A percentile compares a stretch with the other conserved stretches of the same genome.
phyloP scores from a whole-genome alignment of 108 stramenopile genomes.

The Seminavis robusta region DNA sequence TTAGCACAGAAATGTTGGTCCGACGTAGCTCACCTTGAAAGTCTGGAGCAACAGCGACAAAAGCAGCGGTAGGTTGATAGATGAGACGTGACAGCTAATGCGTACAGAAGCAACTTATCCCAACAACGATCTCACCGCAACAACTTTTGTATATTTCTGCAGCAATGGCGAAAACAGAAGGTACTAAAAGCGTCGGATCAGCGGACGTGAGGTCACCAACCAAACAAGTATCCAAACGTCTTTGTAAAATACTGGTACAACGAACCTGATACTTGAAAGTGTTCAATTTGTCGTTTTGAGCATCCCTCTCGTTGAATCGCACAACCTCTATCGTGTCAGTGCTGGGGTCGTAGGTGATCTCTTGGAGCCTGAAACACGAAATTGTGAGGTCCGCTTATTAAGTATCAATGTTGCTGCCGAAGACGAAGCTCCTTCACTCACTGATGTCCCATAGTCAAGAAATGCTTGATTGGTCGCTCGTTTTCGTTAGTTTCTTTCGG shows the following conservation, averaged over 20 bases:
- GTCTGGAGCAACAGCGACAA: no score
- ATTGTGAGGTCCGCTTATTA: background rate
- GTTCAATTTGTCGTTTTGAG: slow-evolving; percentile 44
- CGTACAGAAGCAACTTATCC: slow-evolving; percentile 47
- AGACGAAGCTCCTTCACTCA: background rate
- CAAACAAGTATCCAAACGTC: background rate
- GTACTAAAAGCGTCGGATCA: no score
- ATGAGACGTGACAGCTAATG: slow-evolving; percentile 42
- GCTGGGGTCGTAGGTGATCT: slow-evolving; percentile 66
- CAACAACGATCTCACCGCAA: no score
- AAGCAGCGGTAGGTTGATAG: no score
- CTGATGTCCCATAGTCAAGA: slow-evolving; percentile 36
- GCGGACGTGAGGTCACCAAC: no score
- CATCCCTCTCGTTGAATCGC: slow-evolving; percentile 62
- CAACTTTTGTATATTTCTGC: no score
- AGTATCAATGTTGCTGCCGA: no score
- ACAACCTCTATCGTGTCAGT: slow-evolving; percentile 77
- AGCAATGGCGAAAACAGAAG: no score
- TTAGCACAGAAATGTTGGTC: background rate
- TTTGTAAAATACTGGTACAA: background rate
- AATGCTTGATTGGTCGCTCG: slow-evolving; percentile 14
- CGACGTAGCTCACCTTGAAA: no score
- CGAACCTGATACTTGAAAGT: slow-evolving; percentile 44
- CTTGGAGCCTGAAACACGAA: slow-evolving; percentile 12
- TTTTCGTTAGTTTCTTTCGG: slow-evolving; percentile 17